Base-by-base conservation (phyloP, 75 land plant genomes). In the Sequoia sempervirens region DNA sequence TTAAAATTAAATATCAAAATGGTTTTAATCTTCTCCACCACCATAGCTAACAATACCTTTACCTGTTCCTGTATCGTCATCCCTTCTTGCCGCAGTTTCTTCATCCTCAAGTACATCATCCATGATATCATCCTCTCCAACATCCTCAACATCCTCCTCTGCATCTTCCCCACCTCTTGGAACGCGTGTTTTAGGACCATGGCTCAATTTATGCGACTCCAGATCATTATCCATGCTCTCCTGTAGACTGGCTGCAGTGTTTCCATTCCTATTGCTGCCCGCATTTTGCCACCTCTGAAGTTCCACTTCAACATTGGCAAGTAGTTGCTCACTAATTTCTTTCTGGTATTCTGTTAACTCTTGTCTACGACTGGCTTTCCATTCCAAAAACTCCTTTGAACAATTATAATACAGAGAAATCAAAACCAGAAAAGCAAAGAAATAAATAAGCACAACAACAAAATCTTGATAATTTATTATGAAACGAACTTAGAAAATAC, bases 301-400 rank as follows among this genome's bases (percentile, higher is more conserved):
- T 53, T 94, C 96, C 54, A 87, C 86, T 78, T 95, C 93, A 54
- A 89, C 94, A 85, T 93, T 95, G 13, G 99, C 91, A 79, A 95
- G 46, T 82, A 85, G 89, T 64, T 89, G 90, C 58, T 93, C 97
- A 9, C 50, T 88, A 53, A 94, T 82, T 83, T 95, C 90, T 87
- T 94, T 93, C 88, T 95, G 98, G 81, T 89, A 94, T 70, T 93
- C 89, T 15, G 91, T 86, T 36, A 97, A 87, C 82, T 97, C 98
- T 75, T 90, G 93, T 79, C 95, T 93, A 45, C 96, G 86, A 14
- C 90, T 87, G 38, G 88, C 70, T 84, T 94, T 97, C 99, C 99
- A 97, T 82, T 95, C 94, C 54, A 47, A 80, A 74, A 97, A 92
- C 9, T 78, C 89, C 99, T 97, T 86, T 23, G 81, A 80, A 72